Conservation (phyloP, 2,329 filamentous ascomycete genomes). For the Stagonosporopsis vannaccii region DNA sequence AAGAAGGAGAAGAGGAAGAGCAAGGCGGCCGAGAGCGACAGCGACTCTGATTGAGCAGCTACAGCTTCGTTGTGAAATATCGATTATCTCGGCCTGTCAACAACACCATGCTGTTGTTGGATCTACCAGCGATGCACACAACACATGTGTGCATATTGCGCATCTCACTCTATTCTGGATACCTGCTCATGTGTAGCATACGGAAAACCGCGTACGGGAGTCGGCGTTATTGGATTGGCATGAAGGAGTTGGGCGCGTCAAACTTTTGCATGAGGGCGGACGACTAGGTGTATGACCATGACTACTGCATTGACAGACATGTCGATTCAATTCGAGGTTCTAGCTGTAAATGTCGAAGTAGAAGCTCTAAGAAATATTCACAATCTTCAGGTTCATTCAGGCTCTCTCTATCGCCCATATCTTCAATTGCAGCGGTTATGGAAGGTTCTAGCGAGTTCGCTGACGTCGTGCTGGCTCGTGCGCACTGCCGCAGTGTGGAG, state of each 20-base stretch:
- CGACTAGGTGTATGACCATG: constrained; percentile 32
- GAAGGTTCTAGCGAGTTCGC: constrained; percentile 51
- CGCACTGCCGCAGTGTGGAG: constrained; percentile 27
- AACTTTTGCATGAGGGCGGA: constrained; percentile 37
- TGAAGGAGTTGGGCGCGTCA: constrained; percentile 46
- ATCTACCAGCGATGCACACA: constrained; percentile 25
- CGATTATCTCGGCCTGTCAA: constrained; percentile 25
- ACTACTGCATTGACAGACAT: constrained; percentile 28
- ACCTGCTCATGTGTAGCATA: constrained; percentile 47
- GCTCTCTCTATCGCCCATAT: background rate
- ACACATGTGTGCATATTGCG: constrained; percentile 32
- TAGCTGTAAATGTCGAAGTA: constrained; percentile 25
- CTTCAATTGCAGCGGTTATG: constrained; percentile 7
- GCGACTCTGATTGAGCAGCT: constrained; percentile 42
- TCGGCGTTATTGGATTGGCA: constrained; percentile 40
- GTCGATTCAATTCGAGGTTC: constrained; percentile 32
- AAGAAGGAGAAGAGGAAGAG: constrained; percentile 46
- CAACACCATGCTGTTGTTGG: constrained; percentile 22
- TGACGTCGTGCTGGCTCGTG: constrained; percentile 36
- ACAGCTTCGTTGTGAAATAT: constrained; percentile 20
- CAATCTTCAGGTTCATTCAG: constrained; percentile 15
- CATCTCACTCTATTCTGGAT: constrained; percentile 34
- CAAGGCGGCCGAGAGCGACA: constrained; percentile 36
- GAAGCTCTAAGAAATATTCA: constrained; percentile 21
- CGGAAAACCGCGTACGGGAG: constrained; percentile 43